Percentiles rank a stretch among this genome's conserved stretches.
Evolutionary conservation across 169 alveolate genomes (phyloP).

Genomic region (Condylostoma magnum): DNA sequence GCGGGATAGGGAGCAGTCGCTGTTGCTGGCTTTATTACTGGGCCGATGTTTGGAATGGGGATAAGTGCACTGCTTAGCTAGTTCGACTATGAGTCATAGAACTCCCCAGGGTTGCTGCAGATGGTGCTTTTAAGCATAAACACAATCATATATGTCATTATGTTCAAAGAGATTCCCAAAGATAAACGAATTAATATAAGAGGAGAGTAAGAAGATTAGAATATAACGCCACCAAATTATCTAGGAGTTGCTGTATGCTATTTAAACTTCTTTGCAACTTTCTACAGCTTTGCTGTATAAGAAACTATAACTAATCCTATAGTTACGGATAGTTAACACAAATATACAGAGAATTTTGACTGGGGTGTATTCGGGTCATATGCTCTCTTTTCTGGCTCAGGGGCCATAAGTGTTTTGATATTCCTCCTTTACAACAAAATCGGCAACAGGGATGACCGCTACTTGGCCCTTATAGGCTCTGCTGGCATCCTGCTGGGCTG

Average conservation of each 20-base stretch:
- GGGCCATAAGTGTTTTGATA: not conserved
- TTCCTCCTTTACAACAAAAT: not conserved
- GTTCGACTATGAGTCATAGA: too few relatives aligned
- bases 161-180: too few relatives aligned
- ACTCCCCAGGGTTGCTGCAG: too few relatives aligned
- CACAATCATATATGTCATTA: too few relatives aligned
- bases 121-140: too few relatives aligned
- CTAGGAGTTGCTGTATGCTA: not conserved
- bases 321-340: not conserved
- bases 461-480: not conserved
- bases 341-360: not conserved
- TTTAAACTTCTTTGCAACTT: not conserved
- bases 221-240: not conserved
- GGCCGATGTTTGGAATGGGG: slow-evolving; percentile 28
- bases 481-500: too few relatives aligned
- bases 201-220: too few relatives aligned
- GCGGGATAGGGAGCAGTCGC: slow-evolving; percentile 33
- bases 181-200: too few relatives aligned
- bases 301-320: not conserved
- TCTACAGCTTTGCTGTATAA: not conserved
- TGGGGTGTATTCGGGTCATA: not conserved
- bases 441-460: not conserved
- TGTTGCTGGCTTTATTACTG: slow-evolving; percentile 30
- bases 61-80: not conserved
- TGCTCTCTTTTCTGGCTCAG: not conserved